Evolutionary conservation across 2,329 filamentous ascomycete species (phyloP).

Genomic region (Pezicula carpinea): DNA sequence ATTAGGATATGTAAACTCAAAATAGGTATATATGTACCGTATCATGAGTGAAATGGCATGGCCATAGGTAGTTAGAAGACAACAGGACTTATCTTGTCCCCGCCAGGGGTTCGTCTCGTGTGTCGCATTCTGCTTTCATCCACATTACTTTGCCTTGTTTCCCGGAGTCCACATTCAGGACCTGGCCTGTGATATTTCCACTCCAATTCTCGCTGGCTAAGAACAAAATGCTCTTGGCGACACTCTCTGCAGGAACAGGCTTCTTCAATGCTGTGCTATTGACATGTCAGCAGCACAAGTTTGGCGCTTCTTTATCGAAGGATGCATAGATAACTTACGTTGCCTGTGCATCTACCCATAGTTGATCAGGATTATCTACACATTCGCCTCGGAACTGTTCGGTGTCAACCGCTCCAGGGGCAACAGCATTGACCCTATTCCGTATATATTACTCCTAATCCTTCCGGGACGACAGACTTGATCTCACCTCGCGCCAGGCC

Average conservation of each 20-base stretch:
- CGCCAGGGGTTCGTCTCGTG: too few species aligned
- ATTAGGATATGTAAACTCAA: too few species aligned
- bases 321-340: conserved; percentile 25
- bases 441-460: conserved; percentile 10
- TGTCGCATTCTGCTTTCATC: conserved; percentile 22
- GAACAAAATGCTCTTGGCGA: conserved; percentile 39
- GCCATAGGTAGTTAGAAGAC: too few species aligned
- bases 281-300: conserved; percentile 4
- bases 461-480: background rate
- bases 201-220: conserved; percentile 42
- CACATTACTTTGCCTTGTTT: conserved; percentile 39
- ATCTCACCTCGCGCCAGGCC: conserved; percentile 18
- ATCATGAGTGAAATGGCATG: too few species aligned
- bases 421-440: conserved; percentile 40
- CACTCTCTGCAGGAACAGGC: conserved; percentile 33
- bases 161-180: conserved; percentile 40
- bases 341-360: conserved; percentile 37
- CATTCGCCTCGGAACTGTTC: conserved; percentile 37
- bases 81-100: background rate
- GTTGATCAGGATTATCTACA: conserved; percentile 32
- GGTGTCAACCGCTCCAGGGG: conserved; percentile 41
- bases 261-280: conserved; percentile 30
- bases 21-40: too few species aligned
- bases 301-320: too few species aligned
- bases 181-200: conserved; percentile 38